Evolutionary conservation across 164 flowering plant genomes (phyloP).

Genomic region (Protea cynaroides): DNA sequence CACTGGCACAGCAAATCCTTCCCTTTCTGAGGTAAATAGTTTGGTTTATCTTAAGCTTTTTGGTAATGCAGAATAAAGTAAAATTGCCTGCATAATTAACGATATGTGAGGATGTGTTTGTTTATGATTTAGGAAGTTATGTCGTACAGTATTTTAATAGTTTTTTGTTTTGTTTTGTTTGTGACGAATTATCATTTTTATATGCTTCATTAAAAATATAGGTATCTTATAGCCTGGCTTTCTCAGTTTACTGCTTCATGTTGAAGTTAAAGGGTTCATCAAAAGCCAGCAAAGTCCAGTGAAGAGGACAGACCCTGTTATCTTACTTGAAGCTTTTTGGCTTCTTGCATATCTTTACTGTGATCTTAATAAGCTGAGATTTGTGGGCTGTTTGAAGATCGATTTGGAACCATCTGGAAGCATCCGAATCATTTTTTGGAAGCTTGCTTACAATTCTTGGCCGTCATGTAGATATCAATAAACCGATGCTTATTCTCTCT

Average conservation of each 20-base stretch:
- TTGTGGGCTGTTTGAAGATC: neutral
- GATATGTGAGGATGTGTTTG: no score
- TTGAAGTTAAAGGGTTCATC: neutral
- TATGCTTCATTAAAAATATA: no score
- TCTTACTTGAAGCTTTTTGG: neutral
- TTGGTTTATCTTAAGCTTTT: neutral
- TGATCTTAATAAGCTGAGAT: neutral
- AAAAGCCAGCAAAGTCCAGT: neutral
- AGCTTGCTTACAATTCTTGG: neutral
- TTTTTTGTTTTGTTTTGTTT: neutral
- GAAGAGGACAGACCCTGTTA: neutral
- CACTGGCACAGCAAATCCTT: conserved; percentile 90
- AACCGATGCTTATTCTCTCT: no score
- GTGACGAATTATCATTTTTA: neutral
- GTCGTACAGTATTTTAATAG: neutral
- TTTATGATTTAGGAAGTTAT: no score
- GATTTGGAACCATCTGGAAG: no score
- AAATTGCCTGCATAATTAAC: neutral
- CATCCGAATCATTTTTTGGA: no score
- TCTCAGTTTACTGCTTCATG: neutral
- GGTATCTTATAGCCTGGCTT: neutral
- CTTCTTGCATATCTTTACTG: neutral
- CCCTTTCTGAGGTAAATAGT: conserved; percentile 64
- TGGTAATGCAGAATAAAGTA: neutral
- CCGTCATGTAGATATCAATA: no score